Evolutionary conservation across 768 basidiomycete genomes (phyloP).

Genomic region (Auriscalpium microsporum): DNA sequence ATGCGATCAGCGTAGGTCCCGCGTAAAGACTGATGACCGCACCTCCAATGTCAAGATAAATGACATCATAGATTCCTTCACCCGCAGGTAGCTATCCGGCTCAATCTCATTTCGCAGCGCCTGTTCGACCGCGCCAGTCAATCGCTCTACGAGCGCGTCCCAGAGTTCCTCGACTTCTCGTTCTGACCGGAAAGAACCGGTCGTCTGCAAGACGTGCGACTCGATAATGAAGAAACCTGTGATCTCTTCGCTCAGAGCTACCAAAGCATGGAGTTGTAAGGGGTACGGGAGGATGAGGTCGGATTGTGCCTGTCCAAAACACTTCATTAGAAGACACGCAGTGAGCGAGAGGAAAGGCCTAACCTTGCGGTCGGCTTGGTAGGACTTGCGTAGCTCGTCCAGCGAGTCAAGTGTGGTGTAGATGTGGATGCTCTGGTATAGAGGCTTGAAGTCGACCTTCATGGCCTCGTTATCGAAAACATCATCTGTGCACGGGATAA

Average conservation of each 20-base stretch:
- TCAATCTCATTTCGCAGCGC: slow-evolving; percentile 68
- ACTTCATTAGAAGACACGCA: not conserved
- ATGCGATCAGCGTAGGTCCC: not conserved
- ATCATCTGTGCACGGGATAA: slow-evolving; percentile 47
- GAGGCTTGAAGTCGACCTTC: slow-evolving; percentile 85
- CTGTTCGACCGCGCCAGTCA: slow-evolving; percentile 66
- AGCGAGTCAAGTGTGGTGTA: slow-evolving; percentile 88
- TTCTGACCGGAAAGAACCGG: slow-evolving; percentile 82
- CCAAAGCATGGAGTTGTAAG: slow-evolving; percentile 56
- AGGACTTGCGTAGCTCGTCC: slow-evolving; percentile 82
- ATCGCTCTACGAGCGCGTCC: slow-evolving; percentile 72
- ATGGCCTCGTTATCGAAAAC: slow-evolving; percentile 87
- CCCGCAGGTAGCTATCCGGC: slow-evolving; percentile 70
- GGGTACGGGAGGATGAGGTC: slow-evolving; percentile 83
- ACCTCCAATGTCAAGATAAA: slow-evolving; percentile 95
- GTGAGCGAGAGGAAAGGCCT: not conserved
- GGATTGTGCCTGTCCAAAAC: slow-evolving; percentile 74
- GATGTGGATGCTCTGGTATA: slow-evolving; percentile 96
- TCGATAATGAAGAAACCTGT: slow-evolving; percentile 98
- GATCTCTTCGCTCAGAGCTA: slow-evolving; percentile 82
- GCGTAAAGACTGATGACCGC: slow-evolving; percentile 7
- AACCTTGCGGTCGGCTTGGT: slow-evolving; percentile 96
- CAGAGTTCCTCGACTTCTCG: slow-evolving; percentile 92
- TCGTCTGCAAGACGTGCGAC: slow-evolving; percentile 82
- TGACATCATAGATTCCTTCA: slow-evolving; percentile 74